phyloP scores from a whole-genome alignment of 1,139 yeast genomes.

The Diutina rugosa region DNA sequence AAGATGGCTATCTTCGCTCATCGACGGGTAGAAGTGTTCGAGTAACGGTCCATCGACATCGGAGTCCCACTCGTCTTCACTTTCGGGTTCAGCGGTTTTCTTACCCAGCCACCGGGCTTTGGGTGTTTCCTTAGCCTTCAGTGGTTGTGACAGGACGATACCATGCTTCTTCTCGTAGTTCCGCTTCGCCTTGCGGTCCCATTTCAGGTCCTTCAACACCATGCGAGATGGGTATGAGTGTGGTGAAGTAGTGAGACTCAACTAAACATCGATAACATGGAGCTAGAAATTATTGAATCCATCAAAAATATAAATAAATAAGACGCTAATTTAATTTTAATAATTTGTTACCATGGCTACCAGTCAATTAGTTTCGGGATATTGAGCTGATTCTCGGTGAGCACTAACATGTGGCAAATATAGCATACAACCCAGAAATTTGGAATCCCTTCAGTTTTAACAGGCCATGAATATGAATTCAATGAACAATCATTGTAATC shows the following conservation, averaged over 20 bases:
- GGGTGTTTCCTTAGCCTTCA: not conserved
- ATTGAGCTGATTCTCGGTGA: no score
- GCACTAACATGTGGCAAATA: no score
- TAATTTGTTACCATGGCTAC: no score
- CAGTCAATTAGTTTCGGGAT: no score
- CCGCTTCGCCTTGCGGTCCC: conserved; percentile 1
- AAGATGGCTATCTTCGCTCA: not conserved
- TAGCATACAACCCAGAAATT: no score
- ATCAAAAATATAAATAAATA: no score
- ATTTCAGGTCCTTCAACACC: conserved; percentile 1
- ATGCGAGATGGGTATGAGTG: not conserved
- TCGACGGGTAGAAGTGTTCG: conserved; percentile 1
- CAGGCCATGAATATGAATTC: no score
- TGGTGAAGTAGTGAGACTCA: not conserved
- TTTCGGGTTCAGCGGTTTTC: not conserved
- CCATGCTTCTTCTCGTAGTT: conserved; percentile 1
- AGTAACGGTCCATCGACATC: conserved; percentile 1
- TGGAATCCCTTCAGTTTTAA: no score
- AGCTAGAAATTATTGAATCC: no score
- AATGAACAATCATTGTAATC: no score
- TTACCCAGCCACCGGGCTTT: not conserved
- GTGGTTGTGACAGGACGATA: not conserved
- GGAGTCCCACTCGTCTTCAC: not conserved
- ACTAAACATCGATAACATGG: no score
- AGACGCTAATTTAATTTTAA: no score